A percentile compares a stretch with the other conserved stretches of the same genome.
Conservation (phyloP, 164 flowering plant species). For the Kingdonia uniflora region DNA sequence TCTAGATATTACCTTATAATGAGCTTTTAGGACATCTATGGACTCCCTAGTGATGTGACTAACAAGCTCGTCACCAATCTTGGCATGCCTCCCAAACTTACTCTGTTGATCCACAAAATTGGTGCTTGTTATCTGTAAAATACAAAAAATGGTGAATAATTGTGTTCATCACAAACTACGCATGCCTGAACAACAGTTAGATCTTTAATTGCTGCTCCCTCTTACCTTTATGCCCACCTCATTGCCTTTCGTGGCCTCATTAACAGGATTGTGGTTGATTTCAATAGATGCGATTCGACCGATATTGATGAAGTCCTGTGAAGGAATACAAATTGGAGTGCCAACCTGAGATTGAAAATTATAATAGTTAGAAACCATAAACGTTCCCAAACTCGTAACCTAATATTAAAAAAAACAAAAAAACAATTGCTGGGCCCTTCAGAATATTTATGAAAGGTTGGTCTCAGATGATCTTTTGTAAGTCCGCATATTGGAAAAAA, state of each 20-base stretch:
- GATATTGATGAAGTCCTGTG: slow-evolving; percentile 63
- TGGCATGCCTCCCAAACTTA: slow-evolving; percentile 88
- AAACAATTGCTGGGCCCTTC: too few species aligned
- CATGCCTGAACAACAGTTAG: too few species aligned
- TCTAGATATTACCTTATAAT: slow-evolving; percentile 75
- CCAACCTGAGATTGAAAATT: slow-evolving; percentile 71
- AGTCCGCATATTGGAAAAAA: too few species aligned
- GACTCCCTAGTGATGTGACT: slow-evolving; percentile 79
- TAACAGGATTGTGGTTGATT: slow-evolving; percentile 75
- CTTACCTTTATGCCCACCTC: slow-evolving; percentile 91
- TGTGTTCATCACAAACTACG: too few species aligned
- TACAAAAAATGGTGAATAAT: background rate
- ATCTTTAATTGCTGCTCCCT: too few species aligned
- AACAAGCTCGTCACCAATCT: slow-evolving; percentile 79
- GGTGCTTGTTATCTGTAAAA: slow-evolving; percentile 49
- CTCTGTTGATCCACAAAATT: slow-evolving; percentile 83
- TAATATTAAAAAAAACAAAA: too few species aligned
- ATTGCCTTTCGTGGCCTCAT: slow-evolving; percentile 81
- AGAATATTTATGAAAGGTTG: too few species aligned
- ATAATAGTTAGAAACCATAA: too few species aligned
- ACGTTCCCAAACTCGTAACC: too few species aligned
- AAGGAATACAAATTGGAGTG: slow-evolving; percentile 84
- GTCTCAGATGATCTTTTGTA: too few species aligned
- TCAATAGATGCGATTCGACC: slow-evolving; percentile 88
- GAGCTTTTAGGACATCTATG: slow-evolving; percentile 66